Evolutionary conservation across 2,329 filamentous ascomycete genomes (phyloP), one percentile per base, ranked within the genome.

Genomic region (Exophiala xenobiotica): DNA sequence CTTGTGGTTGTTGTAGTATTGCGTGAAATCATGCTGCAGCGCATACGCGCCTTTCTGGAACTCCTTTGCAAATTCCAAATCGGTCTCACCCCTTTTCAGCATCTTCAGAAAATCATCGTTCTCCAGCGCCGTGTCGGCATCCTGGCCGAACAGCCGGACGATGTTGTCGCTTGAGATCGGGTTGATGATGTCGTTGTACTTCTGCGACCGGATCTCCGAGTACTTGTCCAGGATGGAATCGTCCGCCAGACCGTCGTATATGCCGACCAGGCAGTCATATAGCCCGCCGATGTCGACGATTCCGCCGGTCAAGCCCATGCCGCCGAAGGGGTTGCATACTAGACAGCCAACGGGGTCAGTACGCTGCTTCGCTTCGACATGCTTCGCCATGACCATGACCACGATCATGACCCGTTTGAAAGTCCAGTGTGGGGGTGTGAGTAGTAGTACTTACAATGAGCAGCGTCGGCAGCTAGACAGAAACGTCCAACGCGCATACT

Each of bases 261-360:
- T 72, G 1, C 72, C 73, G 6, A 66, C 63, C 7, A 85, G 71
- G 60, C 81, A 83, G 58, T 86, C 81, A 51, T 75, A 81, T 4
- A 86, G 71, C 0, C 80, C 79, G 8, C 79, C 81, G 2, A 82
- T 74, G 57, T 85, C 82, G n/a, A 81, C 79, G 48, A 86, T 80
- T 0, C 82, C 82, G 4, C 81, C 81, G 0, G 81, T 85, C 43
- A 85, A 76, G 1, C 82, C 82, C 12, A 85, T 69, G 0, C 82
- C 82, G 39, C 82, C 82, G 66, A 77, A 76, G 0, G 74, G 46
- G 22, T 56, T 58, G 42, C 53, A 56, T 46, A 58, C 54, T 54
- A 22, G 22, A 5, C n/a, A 20, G 19, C 16, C 23, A 26, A 12
- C 8, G 6, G 24, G 16, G 31, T 26, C 31, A n/a, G 16, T 26